Base-by-base conservation (phyloP, 768 basidiomycete species). In the Daedalea quercina region DNA sequence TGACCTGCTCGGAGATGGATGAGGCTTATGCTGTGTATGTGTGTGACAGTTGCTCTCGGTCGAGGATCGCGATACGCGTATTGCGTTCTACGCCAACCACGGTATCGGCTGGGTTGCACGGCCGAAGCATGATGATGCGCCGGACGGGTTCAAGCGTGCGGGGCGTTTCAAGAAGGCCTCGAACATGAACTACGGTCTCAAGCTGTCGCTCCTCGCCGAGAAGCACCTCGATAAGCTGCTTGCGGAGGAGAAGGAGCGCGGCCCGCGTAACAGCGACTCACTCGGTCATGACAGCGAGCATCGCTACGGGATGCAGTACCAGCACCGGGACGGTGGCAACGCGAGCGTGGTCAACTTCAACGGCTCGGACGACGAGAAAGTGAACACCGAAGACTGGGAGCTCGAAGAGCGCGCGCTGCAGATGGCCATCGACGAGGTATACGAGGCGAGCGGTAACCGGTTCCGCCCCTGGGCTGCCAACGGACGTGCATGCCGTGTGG, bases 281-380 rank as follows among this genome's bases (percentile, higher is more conserved):
- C 41, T 59, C 57, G 58, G 59, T 37, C 12, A 63, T 66, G 9
- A 54, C 24, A 63, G 62, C 23, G 63, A 69, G 3, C 65, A 70
- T 47, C 74, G 76, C 54, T 81, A 79, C 49, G 87, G 85, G 23
- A 74, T 80, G 59, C 83, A 86, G 64, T 82, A 82, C 59, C 81
- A 82, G 64, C 81, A 82, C 47, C 76, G 73, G 28, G 75, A 78
- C 25, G 78, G 85, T n/a, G 81, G 80, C 57, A 83, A 88, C 58
- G 71, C 74, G 63, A 63, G 60, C 25, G 59, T 69, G 13, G 46
- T 74, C 25, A 64, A 63, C 64, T 65, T 33, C 61, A 63, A 54
- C 60, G 62, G 22, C 41, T 58, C 24, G 33, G 60, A 31, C 54
- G 34, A 25, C 53, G 63, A 61, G 31, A 54, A 49, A 19, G 51